Percentiles rank a stretch among this genome's conserved stretches.
These are phyloP conservation scores for Collybia nuda DNA, from an alignment of 768 basidiomycete genomes.

Conservation along the genomic window DNA sequence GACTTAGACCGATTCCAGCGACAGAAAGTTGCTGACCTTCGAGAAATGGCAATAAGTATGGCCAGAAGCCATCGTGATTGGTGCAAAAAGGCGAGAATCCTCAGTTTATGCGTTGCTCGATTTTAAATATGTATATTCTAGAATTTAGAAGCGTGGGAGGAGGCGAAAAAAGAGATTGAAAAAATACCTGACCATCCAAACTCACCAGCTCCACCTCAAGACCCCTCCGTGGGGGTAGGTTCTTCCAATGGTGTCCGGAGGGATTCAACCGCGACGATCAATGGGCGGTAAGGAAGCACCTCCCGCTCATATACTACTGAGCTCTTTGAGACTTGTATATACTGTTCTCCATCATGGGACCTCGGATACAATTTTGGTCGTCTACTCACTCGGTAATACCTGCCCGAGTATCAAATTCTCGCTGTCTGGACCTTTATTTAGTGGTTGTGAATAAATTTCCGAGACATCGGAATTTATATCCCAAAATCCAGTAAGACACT, in stretches of 20 bases:
- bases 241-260: slow-evolving; percentile 45
- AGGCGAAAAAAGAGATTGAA: slow-evolving; percentile 88
- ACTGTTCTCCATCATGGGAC: slow-evolving; percentile 1
- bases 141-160: slow-evolving; percentile 98
- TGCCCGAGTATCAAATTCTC: neutral
- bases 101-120: neutral
- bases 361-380: slow-evolving; percentile 9
- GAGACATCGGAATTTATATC: too few species aligned
- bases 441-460: too few species aligned
- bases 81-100: slow-evolving; percentile 82
- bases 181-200: slow-evolving; percentile 93
- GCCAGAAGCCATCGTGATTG: slow-evolving; percentile 91
- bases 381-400: slow-evolving; percentile 13
- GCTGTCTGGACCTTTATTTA: too few species aligned
- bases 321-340: slow-evolving; percentile 10
- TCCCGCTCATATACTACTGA: slow-evolving; percentile 8
- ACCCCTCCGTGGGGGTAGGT: slow-evolving; percentile 28
- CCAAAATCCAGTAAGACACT: too few species aligned
- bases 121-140: slow-evolving; percentile 25
- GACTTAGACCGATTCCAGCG: slow-evolving; percentile 98
- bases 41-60: slow-evolving; percentile 92
- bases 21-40: slow-evolving; percentile 95
- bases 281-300: slow-evolving; percentile 46
- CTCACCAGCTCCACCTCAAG: slow-evolving; percentile 44
- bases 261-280: slow-evolving; percentile 72